A percentile compares a stretch with the other conserved stretches of the same genome.
Conservation (phyloP, 257 asterid species). For the Linderniella brevidens region DNA sequence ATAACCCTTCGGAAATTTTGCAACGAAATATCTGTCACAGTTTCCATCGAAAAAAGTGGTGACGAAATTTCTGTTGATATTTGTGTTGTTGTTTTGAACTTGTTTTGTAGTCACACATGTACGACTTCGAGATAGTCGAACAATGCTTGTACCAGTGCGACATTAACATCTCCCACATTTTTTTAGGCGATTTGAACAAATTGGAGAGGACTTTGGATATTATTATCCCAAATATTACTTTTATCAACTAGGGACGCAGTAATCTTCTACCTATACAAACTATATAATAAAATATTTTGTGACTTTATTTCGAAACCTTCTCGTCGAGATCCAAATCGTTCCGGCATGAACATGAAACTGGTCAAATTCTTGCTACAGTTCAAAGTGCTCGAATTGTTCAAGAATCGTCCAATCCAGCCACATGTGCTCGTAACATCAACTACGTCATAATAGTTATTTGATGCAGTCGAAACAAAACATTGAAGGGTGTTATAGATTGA, state of each 20-base stretch:
- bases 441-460: slow-evolving; percentile 17
- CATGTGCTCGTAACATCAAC: slow-evolving; percentile 94
- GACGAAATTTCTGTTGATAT: no score
- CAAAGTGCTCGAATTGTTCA: slow-evolving; percentile 60
- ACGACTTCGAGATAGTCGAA: slow-evolving; percentile 80
- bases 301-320: neutral
- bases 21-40: no score
- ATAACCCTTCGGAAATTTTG: no score
- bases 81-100: no score
- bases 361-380: slow-evolving; percentile 59
- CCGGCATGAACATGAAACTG: slow-evolving; percentile 87
- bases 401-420: slow-evolving; percentile 88
- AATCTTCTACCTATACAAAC: slow-evolving; percentile 2
- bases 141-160: slow-evolving; percentile 71
- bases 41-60: no score
- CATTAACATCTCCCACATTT: slow-evolving; percentile 64
- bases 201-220: slow-evolving; percentile 60
- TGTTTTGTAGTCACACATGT: slow-evolving; percentile 63
- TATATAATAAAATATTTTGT: neutral
- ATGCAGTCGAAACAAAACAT: slow-evolving; percentile 64
- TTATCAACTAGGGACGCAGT: slow-evolving; percentile 63
- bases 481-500: slow-evolving; percentile 51
- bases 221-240: slow-evolving; percentile 78
- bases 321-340: slow-evolving; percentile 85
- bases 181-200: slow-evolving; percentile 87